phyloP scores from a whole-genome alignment of 164 flowering plant genomes.

The Dillenia suffruticosa region DNA sequence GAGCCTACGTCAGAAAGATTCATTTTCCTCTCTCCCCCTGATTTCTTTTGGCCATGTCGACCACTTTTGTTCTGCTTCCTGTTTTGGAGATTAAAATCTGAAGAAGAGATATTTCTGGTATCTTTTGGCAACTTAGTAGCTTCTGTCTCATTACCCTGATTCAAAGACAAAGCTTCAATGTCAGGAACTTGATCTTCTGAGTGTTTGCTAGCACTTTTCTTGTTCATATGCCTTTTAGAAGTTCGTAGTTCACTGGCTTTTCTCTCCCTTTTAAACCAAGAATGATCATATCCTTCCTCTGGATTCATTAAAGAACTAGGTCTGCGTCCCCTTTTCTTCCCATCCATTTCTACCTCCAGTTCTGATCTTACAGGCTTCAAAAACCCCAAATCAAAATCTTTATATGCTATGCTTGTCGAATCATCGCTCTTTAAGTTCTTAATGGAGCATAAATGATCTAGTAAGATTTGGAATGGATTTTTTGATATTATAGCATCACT shows the following conservation, averaged over 20 bases:
- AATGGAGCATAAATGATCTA: slow-evolving; percentile 13
- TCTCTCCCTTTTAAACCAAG: slow-evolving; percentile 25
- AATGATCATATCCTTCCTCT: slow-evolving; percentile 27
- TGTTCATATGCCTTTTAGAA: slow-evolving; percentile 17
- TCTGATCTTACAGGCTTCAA: slow-evolving; percentile 9
- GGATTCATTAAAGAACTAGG: slow-evolving; percentile 13
- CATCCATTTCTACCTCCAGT: slow-evolving; percentile 16
- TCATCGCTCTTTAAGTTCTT: slow-evolving; percentile 15
- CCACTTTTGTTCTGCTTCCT: slow-evolving; percentile 26
- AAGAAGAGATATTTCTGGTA: slow-evolving; percentile 9
- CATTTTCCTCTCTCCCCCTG: slow-evolving; percentile 18
- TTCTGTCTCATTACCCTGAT: slow-evolving; percentile 21
- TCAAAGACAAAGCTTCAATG: slow-evolving; percentile 27
- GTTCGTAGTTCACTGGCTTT: slow-evolving; percentile 24
- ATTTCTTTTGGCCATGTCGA: slow-evolving; percentile 21
- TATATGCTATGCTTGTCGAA: slow-evolving; percentile 14
- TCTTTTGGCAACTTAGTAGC: slow-evolving; percentile 16
- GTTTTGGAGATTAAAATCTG: slow-evolving; percentile 18
- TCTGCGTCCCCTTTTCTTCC: slow-evolving; percentile 30
- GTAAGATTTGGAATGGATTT: slow-evolving; percentile 17
- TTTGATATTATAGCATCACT: slow-evolving; percentile 21
- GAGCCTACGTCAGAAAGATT: not conserved
- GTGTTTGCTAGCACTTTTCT: slow-evolving; percentile 28
- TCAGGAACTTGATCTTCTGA: slow-evolving; percentile 25
- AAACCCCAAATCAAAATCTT: slow-evolving; percentile 16